Conservation (phyloP, 495 filamentous ascomycete genomes). For the Durotheca rogersii region DNA sequence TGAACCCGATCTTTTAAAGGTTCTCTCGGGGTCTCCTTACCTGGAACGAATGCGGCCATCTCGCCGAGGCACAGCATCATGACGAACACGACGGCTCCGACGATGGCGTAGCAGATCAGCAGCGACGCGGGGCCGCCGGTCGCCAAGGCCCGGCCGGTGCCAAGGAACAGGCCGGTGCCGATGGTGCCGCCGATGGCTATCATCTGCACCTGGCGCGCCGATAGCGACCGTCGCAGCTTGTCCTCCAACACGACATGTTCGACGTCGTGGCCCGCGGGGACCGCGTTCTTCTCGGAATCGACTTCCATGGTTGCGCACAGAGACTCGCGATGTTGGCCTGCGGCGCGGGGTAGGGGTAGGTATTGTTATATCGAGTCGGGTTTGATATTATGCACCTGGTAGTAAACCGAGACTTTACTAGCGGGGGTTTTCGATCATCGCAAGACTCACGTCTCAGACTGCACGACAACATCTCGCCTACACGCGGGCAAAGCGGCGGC, state of each 20-base stretch:
- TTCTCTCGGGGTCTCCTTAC: slow-evolving; percentile 18
- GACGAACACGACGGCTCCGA: slow-evolving; percentile 57
- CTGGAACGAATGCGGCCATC: slow-evolving; percentile 64
- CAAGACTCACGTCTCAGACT: no score
- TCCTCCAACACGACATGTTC: slow-evolving; percentile 22
- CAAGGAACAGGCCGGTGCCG: slow-evolving; percentile 67
- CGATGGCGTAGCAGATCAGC: slow-evolving; percentile 63
- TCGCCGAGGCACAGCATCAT: slow-evolving; percentile 54
- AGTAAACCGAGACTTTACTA: no score
- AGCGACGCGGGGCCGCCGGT: slow-evolving; percentile 60
- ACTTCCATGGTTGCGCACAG: no score
- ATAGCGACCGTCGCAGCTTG: slow-evolving; percentile 23
- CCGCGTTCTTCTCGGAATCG: slow-evolving; percentile 26
- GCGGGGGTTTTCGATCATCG: no score
- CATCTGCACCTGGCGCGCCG: slow-evolving; percentile 59
- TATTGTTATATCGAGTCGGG: no score
- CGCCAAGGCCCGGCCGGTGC: slow-evolving; percentile 59
- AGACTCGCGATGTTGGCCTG: no score
- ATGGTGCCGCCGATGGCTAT: slow-evolving; percentile 67
- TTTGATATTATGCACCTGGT: no score
- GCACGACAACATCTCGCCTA: no score
- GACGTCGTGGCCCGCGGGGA: slow-evolving; percentile 1
- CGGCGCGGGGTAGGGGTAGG: no score
- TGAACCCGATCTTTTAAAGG: no score
- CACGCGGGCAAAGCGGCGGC: no score